Base-by-base conservation (phyloP, 305 asterid genomes). In the Fraxinus greggii region DNA sequence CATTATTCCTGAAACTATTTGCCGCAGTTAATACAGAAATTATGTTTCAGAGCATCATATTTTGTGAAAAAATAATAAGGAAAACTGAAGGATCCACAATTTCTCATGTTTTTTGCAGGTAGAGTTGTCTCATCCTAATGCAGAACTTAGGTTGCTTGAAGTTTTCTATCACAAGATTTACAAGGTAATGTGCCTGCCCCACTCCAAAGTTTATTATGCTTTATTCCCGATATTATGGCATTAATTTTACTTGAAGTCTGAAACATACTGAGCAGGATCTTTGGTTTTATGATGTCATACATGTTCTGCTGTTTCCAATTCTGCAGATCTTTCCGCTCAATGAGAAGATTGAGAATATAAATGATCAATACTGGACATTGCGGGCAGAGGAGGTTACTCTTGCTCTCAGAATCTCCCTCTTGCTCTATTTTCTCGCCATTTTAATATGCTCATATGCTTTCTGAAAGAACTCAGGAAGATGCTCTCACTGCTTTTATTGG, bases 91-190 rank as follows among this genome's bases (percentile, higher is more conserved):
- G 40, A 24, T 76, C 23, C 77, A 80, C 23, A 35, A 36, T 13
- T 33, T 86, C 85, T 86, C 77, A 86, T 81, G 7, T 86, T 35
- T 15, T 81, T 56, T 80, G 78, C 88, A 95, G 99, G 98, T 93
- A 78, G 98, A 96, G 83, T 86, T 96, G 89, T 94, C 99, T 86
- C 95, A 96, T 84, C 93, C 96, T 82, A 90, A 86, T 92, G 98
- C 98, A 24, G 98, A 96, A 83, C 99, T 96, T 83, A 90, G 99
- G 90, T 83, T 96, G 92, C 98, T 96, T 35, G 98, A 94, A 87
- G 98, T 96, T 79, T 94, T 96, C 91, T 93, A 93, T 86, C 97
- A 94, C 98, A 96, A 94, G 87, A 96, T 96, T 81, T 96, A 96
- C 86, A 94, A 94, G 99, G 99, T 96, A 91, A 90, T 83, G 21